Base-by-base conservation (phyloP, 345 rosid species). In the Laguncularia racemosa region DNA sequence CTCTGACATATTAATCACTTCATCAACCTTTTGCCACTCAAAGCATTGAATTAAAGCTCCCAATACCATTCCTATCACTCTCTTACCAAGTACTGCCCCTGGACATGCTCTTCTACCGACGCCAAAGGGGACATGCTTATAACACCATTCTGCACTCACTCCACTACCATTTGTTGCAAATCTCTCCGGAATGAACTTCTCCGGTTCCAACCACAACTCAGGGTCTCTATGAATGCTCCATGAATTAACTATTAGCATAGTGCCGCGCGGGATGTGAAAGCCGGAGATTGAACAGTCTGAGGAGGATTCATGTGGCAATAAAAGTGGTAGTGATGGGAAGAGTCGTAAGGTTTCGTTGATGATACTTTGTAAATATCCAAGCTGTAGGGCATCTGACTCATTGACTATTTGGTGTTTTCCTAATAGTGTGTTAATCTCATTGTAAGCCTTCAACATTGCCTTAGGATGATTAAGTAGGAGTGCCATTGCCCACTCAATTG, bases 221-320 rank as follows among this genome's bases (percentile, higher is more conserved):
- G 58, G 69, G 58, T 64, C 64, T 19, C 50, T 48, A 23, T 79
- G 81, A 16, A 73, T 45, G 1, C 64, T 57, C 78, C 76, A 66
- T 2, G 21, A 54, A 14, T 71, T 76, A 3, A 63, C 46, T 16
- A 65, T 6, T 43, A 79, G 44, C 69, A 73, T 74, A 5, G 81
- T 70, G 20, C 76, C 71, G 4, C 49, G 43, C 5, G 74, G 70
- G 14, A 79, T 54, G 9, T 33, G 50, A 45, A 64, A 73, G 9
- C 13, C 65, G 74, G 13, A 58, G 1, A 73, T 52, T 1, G 28
- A 50, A 60, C 76, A 64, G 5, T 69, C 68, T 48, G 50, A 44
- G 0, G 68, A 53, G 3, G 75, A 57, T 53, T 58, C 58, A 13
- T 26, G 67, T 16, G 71, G 46, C 10, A 57, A 33, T 33, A 16